phyloP scores from a whole-genome alignment of 371 early-diverging fungal species.

The Saksenaea oblongispora region DNA sequence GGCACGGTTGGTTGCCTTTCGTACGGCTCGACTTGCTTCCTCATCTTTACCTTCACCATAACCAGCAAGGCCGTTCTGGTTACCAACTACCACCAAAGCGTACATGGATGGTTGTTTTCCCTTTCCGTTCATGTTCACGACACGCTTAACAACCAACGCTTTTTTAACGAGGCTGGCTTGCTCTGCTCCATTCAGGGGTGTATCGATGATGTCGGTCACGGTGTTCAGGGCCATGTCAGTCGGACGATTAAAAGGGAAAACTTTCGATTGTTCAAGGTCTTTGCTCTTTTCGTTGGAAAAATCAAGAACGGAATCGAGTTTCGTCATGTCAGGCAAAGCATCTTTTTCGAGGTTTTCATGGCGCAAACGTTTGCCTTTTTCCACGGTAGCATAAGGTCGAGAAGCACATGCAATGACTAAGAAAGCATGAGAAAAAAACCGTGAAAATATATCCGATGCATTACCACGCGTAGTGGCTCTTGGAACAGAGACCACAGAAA shows the following conservation, averaged over 20 bases:
- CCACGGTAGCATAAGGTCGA: constrained; percentile 37
- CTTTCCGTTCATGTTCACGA: constrained; percentile 84
- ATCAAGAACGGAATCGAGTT: constrained; percentile 48
- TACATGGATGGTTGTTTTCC: constrained; percentile 87
- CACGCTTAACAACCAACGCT: constrained; percentile 75
- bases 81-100: constrained; percentile 94
- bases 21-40: constrained; percentile 80
- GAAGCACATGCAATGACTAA: constrained; percentile 6
- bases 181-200: constrained; percentile 31
- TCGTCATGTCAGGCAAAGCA: constrained; percentile 41
- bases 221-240: constrained; percentile 41
- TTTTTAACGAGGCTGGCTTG: constrained; percentile 66
- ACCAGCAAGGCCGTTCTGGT: constrained; percentile 93
- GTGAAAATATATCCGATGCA: background rate
- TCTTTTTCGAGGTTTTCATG: constrained; percentile 26
- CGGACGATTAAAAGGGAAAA: constrained; percentile 42
- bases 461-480: constrained; percentile 19
- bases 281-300: constrained; percentile 23
- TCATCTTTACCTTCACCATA: constrained; percentile 92
- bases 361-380: constrained; percentile 24
- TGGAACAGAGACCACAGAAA: constrained; percentile 19
- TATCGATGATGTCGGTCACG: constrained; percentile 42
- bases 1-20: constrained; percentile 89
- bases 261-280: constrained; percentile 38
- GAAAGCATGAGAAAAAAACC: background rate